Base-by-base conservation (phyloP, 257 asterid genomes). In the Cinchona pubescens region DNA sequence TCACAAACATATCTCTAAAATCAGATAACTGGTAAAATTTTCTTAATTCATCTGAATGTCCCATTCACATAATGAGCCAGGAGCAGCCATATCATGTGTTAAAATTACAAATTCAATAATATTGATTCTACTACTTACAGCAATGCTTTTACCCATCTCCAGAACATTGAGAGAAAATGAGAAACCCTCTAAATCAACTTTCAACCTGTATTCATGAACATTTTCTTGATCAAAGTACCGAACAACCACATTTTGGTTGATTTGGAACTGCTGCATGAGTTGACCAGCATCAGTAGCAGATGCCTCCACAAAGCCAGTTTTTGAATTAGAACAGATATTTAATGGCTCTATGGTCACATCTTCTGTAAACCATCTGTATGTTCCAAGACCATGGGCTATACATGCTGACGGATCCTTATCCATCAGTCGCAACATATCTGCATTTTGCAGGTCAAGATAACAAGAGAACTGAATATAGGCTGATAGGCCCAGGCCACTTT, bases 301-400 rank as follows among this genome's bases (percentile, higher is more conserved):
- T 40, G 96, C 94, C 81, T 79, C 90, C 15, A 84, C 83, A 73
- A 69, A 84, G 79, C 92, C 86, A 75, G 74, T 88, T 58, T 40
- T 43, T 46, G 92, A 82, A 83, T 82, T 83, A 78, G 71, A 48
- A 66, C 46, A 75, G 75, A 91, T 84, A 71, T 82, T 83, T 48
- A 91, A 86, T 76, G 90, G 85, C 81, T 79, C 80, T 10, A 64
- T 48, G 25, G 89, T 83, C 69, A 88, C 96, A 59, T 92, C 86
- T 83, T 92, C 98, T 81, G 83, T 83, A 75, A 95, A 87, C 99
- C 99, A 95, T 78, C 76, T 86, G 86, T 92, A 95, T 14, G 98
- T 95, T 78, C 98, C 98, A 38, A 95, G 94, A 67, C 99, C 99
- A 58, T 95, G 99, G 43, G 94, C 92, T 45, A 82, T 46, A 63